Base-by-base conservation (phyloP, 2,329 filamentous ascomycete genomes). In the Cytospora schulzeri region DNA sequence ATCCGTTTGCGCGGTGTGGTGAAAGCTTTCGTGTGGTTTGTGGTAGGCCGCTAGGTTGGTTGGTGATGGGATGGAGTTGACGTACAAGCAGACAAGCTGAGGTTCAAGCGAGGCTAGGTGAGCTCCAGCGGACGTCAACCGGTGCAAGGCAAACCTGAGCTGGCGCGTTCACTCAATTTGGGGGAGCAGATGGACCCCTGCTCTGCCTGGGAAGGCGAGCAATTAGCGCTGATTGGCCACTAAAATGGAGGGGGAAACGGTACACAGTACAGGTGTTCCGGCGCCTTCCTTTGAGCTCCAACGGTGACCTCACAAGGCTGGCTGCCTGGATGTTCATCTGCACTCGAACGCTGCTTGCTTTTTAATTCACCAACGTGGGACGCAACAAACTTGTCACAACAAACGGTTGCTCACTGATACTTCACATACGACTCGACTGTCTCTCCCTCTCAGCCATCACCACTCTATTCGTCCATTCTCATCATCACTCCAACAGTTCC, bases 91-190 rank as follows among this genome's bases (percentile, higher is more conserved):
- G 57, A 64, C 57, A 60, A 62, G 58, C 55, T 66, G 62, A 64
- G 57, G 64, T 63, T 58, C 55, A 60, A 61, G 61, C 64, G 64
- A 66, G 64, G 64, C 64, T 58, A 60, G 62, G 35, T 28, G 41
- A 51, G 51, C 57, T 61, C 14, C 59, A 62, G 33, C 38, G 33
- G 33, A 63, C 14, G 33, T 35, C 33, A 35, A 35, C 59, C 28
- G 22, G 50, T 61, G 61, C 60, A 62, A 52, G 60, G 45, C 45
- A 52, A 61, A 48, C 60, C 60, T 35, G 38, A 51, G 60, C 60
- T 62, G 60, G 59, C 60, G 60, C 61, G 61, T 59, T 54, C 29
- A 50, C 22, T 22, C 29, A 35, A 11, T 22, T 31, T 33, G 45
- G 33, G n/a, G 54, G 33, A 31, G 64, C 33, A 45, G 50, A 53